Evolutionary conservation across 1,139 yeast species (phyloP).

Genomic region (Hansenula sp.): DNA sequence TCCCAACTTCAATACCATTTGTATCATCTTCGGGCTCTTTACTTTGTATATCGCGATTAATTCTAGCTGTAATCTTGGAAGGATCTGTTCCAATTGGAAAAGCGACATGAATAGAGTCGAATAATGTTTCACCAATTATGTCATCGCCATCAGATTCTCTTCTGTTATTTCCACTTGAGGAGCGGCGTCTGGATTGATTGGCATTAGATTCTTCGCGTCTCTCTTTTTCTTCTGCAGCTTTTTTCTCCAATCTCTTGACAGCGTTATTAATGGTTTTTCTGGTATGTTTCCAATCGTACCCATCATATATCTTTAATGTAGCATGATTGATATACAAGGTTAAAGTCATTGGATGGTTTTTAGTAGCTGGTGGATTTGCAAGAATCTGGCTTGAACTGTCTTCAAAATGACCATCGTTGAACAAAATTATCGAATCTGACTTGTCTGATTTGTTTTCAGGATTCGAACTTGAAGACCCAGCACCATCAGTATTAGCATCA

Average conservation of each 20-base stretch:
- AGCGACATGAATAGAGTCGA: slow-evolving; percentile 69
- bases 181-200: slow-evolving; percentile 12
- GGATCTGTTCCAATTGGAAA: slow-evolving; percentile 50
- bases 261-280: slow-evolving; percentile 61
- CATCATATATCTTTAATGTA: slow-evolving; percentile 68
- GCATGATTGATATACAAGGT: slow-evolving; percentile 26
- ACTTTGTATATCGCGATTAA: slow-evolving; percentile 42
- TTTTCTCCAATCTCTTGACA: slow-evolving; percentile 54
- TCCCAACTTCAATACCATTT: slow-evolving; percentile 18
- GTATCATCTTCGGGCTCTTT: slow-evolving; percentile 19
- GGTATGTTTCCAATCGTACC: slow-evolving; percentile 89
- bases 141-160: slow-evolving; percentile 14
- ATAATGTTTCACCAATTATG: slow-evolving; percentile 60
- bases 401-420: slow-evolving; percentile 47
- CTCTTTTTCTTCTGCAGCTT: slow-evolving; percentile 31
- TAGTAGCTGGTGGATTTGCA: slow-evolving; percentile 9
- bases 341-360: slow-evolving; percentile 4
- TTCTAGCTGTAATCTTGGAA: slow-evolving; percentile 41
- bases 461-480: background rate
- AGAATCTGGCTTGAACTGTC: slow-evolving; percentile 5
- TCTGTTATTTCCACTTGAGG: slow-evolving; percentile 6
- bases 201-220: slow-evolving; percentile 12
- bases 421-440: slow-evolving; percentile 25
- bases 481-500: background rate
- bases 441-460: slow-evolving; percentile 9